Evolutionary conservation across 768 basidiomycete species (phyloP).

Genomic region (Solioccasus polychromus): DNA sequence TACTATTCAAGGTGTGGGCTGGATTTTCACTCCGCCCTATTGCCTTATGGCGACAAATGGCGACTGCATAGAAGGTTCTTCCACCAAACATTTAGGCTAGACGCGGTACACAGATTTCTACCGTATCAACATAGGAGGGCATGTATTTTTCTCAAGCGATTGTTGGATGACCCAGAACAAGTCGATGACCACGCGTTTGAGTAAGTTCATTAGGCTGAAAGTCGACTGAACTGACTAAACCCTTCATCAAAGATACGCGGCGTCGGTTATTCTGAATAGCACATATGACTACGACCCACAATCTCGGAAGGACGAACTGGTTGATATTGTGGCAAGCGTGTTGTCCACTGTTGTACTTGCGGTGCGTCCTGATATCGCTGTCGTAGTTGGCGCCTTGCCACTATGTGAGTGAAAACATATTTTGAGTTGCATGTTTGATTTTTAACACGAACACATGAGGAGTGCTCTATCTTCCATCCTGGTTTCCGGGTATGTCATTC

Average conservation of each 20-base stretch:
- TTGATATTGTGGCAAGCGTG: not conserved
- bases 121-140: not conserved
- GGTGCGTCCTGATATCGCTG: not conserved
- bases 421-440: no score
- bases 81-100: not conserved
- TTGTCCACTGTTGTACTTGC: not conserved
- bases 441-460: no score
- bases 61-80: not conserved
- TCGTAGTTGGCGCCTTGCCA: not conserved
- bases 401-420: not conserved
- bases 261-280: not conserved
- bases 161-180: not conserved
- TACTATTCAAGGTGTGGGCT: not conserved
- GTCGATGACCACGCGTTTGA: not conserved
- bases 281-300: not conserved
- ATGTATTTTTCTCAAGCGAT: not conserved
- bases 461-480: conserved; percentile 7
- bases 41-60: not conserved
- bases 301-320: conserved; percentile 1
- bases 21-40: not conserved
- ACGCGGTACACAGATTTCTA: not conserved
- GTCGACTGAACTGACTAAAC: not conserved
- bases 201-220: not conserved
- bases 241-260: not conserved
- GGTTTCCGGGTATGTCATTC: conserved; percentile 10